Evolutionary conservation across 371 early-diverging fungal genomes (phyloP).

Genomic region (Gilbertella persicaria): DNA sequence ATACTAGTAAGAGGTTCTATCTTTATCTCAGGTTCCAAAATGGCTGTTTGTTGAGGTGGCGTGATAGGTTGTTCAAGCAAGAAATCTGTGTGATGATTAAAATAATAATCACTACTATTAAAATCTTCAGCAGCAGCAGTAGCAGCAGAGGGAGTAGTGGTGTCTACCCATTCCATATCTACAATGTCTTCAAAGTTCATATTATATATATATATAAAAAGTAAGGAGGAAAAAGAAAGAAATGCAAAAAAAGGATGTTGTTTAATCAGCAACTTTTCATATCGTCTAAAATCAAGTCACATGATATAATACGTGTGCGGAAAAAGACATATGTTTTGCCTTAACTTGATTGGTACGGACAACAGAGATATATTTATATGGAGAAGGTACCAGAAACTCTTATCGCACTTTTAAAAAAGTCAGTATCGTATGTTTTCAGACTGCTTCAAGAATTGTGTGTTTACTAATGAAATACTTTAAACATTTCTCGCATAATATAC

Average conservation of each 20-base stretch:
- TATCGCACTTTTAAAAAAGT: no score
- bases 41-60: slow-evolving; percentile 5
- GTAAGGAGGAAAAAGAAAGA: slow-evolving; percentile 4
- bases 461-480: no score
- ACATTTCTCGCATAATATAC: no score
- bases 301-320: no score
- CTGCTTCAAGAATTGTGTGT: no score
- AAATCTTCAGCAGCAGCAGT: slow-evolving; percentile 10
- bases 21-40: slow-evolving; percentile 7
- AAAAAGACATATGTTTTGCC: no score
- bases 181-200: slow-evolving; percentile 56
- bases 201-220: slow-evolving; percentile 7
- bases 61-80: slow-evolving; percentile 21
- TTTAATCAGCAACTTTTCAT: neutral
- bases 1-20: slow-evolving; percentile 10
- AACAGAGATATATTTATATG: no score
- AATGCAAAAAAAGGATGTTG: slow-evolving; percentile 8
- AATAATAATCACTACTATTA: slow-evolving; percentile 8
- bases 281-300: neutral
- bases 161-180: slow-evolving; percentile 50
- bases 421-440: no score
- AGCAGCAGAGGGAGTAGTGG: slow-evolving; percentile 14
- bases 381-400: no score
- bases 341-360: no score
- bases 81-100: slow-evolving; percentile 16